Conservation (phyloP, 1,284 basidiomycete genomes). For the Tilletia walkeri region DNA sequence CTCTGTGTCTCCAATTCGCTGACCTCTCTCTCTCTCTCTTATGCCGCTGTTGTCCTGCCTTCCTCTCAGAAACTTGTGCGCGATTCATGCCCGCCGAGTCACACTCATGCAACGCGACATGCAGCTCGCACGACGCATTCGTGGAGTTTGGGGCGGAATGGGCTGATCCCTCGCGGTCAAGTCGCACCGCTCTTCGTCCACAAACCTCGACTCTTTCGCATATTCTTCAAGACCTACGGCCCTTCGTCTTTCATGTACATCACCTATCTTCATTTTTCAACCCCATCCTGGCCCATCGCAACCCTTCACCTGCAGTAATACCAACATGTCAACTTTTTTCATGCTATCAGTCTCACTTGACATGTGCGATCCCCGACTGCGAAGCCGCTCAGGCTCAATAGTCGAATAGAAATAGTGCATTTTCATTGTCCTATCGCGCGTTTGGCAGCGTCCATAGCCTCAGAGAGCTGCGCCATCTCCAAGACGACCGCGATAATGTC, state of each 20-base stretch:
- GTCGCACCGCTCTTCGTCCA: neutral
- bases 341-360: too few species aligned
- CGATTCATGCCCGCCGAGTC: conserved; percentile 43
- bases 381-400: too few species aligned
- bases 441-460: too few species aligned
- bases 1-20: neutral
- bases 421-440: too few species aligned
- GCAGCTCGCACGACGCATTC: conserved; percentile 51
- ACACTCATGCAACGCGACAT: conserved; percentile 56
- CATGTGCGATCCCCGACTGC: too few species aligned
- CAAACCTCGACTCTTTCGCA: too few species aligned
- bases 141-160: conserved; percentile 54
- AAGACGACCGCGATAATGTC: too few species aligned
- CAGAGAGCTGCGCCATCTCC: too few species aligned
- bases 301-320: neutral
- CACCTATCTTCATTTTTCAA: neutral
- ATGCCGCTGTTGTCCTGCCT: neutral
- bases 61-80: conserved; percentile 48
- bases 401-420: too few species aligned
- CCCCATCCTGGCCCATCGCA: neutral
- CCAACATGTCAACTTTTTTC: too few species aligned
- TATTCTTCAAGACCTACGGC: neutral
- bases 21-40: neutral
- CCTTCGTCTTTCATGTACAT: neutral
- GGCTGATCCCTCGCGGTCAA: conserved; percentile 27